Conservation (phyloP, 1,284 basidiomycete genomes). For the Marasmius sp. region DNA sequence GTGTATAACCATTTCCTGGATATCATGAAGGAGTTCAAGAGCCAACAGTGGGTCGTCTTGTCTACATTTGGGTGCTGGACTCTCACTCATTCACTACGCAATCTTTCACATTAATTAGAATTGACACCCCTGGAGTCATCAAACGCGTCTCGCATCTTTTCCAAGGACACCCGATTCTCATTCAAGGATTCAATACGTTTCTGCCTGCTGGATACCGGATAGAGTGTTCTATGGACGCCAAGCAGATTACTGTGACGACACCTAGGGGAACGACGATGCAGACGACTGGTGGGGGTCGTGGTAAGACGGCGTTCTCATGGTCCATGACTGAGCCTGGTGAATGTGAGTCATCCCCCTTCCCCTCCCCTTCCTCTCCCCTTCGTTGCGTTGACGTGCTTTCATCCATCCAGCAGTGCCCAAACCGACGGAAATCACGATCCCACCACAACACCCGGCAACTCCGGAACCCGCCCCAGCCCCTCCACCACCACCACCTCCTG, state of each 20-base stretch:
- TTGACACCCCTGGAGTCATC: slow-evolving; percentile 97
- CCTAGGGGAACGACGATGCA: slow-evolving; percentile 61
- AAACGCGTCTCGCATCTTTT: slow-evolving; percentile 93
- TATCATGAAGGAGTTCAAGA: slow-evolving; percentile 99
- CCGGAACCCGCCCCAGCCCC: slow-evolving; percentile 7
- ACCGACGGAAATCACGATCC: slow-evolving; percentile 1
- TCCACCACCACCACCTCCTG: neutral
- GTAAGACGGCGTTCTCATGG: slow-evolving; percentile 36
- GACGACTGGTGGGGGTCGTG: slow-evolving; percentile 41
- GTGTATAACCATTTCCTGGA: slow-evolving; percentile 95
- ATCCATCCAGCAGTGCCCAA: neutral
- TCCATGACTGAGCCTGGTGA: slow-evolving; percentile 22
- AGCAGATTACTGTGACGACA: slow-evolving; percentile 80
- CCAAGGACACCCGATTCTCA: slow-evolving; percentile 86
- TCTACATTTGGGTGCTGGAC: slow-evolving; percentile 1
- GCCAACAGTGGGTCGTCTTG: slow-evolving; percentile 65
- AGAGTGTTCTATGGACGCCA: slow-evolving; percentile 67
- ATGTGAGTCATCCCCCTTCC: neutral
- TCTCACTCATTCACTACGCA: neutral
- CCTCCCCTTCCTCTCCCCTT: neutral
- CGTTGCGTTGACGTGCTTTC: neutral
- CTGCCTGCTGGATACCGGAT: slow-evolving; percentile 94
- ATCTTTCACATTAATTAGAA: slow-evolving; percentile 46
- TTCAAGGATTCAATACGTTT: slow-evolving; percentile 98
- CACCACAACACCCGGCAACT: slow-evolving; percentile 4